Percentiles rank a stretch among this genome's conserved stretches.
Conservation (phyloP, 768 basidiomycete genomes). For the Xerocomellus amylosporus region DNA sequence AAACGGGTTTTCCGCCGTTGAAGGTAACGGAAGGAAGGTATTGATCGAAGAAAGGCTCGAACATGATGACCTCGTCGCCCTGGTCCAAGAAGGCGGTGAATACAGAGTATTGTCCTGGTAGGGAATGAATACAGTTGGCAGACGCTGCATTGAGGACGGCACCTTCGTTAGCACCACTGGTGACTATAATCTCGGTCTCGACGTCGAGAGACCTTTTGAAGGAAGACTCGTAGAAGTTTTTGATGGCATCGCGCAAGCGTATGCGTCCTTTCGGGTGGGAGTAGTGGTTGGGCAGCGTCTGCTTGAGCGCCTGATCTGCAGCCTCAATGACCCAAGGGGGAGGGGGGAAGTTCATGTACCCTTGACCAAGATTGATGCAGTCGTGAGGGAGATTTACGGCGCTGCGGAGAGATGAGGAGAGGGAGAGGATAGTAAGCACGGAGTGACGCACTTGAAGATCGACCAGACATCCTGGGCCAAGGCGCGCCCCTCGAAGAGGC, state of each 20-base stretch:
- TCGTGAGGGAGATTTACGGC: slow-evolving; percentile 85
- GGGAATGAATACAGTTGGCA: not conserved
- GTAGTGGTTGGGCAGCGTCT: slow-evolving; percentile 75
- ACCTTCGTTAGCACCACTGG: slow-evolving; percentile 98
- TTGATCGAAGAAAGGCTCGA: slow-evolving; percentile 98
- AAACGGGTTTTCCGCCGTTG: slow-evolving; percentile 91
- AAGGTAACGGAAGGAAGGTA: slow-evolving; percentile 91
- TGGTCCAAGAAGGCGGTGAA: slow-evolving; percentile 88
- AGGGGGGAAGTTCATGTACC: slow-evolving; percentile 91
- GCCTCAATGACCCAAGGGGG: slow-evolving; percentile 76
- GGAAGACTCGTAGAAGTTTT: slow-evolving; percentile 67
- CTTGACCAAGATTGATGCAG: slow-evolving; percentile 94
- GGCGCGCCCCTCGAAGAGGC: slow-evolving; percentile 72
- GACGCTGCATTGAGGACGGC: slow-evolving; percentile 3
- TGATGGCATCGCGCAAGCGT: slow-evolving; percentile 85
- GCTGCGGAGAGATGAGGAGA: slow-evolving; percentile 39
- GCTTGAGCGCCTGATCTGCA: slow-evolving; percentile 63
- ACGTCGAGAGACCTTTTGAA: slow-evolving; percentile 72
- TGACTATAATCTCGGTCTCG: slow-evolving; percentile 88
- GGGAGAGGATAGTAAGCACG: slow-evolving; percentile 2
- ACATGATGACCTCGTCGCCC: slow-evolving; percentile 97
- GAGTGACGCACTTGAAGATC: slow-evolving; percentile 66
- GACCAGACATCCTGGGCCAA: slow-evolving; percentile 87
- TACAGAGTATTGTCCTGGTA: slow-evolving; percentile 81
- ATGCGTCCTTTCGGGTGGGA: slow-evolving; percentile 88